A percentile compares a stretch with the other conserved stretches of the same genome.
phyloP scores from a whole-genome alignment of 2,329 filamentous ascomycete species.

The Penicillium hordei region DNA sequence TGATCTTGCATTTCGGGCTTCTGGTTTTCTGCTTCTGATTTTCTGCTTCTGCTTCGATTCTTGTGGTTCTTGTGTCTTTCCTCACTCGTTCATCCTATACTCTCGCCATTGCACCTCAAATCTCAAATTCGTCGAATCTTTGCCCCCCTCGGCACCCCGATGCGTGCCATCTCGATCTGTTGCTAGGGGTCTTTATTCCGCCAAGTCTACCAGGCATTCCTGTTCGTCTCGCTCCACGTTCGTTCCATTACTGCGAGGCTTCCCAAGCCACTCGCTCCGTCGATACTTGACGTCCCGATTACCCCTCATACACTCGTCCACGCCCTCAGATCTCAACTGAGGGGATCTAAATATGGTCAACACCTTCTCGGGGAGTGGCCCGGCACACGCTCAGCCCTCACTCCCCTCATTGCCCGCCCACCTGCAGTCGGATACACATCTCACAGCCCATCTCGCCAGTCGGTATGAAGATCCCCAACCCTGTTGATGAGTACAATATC shows the following conservation, averaged over 20 bases:
- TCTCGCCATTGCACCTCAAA: background rate
- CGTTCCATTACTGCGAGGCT: conserved; percentile 1
- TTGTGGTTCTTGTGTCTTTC: conserved; percentile 1
- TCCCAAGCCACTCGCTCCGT: background rate
- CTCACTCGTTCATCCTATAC: conserved; percentile 3
- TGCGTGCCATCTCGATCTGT: conserved; percentile 3
- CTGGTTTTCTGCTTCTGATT: background rate
- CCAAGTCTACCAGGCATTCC: conserved; percentile 2
- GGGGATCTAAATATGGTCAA: conserved; percentile 38
- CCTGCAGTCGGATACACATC: conserved; percentile 53
- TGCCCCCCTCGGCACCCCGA: background rate
- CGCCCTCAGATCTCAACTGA: background rate
- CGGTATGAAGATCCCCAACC: conserved; percentile 34
- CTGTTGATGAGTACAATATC: background rate
- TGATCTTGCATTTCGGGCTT: conserved; percentile 2
- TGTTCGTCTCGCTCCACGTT: background rate
- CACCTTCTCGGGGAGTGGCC: conserved; percentile 44
- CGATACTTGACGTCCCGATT: background rate
- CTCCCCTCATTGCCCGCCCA: conserved; percentile 82
- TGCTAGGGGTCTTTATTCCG: conserved; percentile 11
- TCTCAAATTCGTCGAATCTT: background rate
- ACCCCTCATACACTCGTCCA: conserved; percentile 5
- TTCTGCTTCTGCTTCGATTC: conserved; percentile 1
- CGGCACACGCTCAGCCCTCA: conserved; percentile 75
- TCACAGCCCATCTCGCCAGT: conserved; percentile 53